A percentile compares a stretch with the other conserved stretches of the same genome.
phyloP scores from a whole-genome alignment of 176 grass and related monocot genomes.

The Bromus sterilis region DNA sequence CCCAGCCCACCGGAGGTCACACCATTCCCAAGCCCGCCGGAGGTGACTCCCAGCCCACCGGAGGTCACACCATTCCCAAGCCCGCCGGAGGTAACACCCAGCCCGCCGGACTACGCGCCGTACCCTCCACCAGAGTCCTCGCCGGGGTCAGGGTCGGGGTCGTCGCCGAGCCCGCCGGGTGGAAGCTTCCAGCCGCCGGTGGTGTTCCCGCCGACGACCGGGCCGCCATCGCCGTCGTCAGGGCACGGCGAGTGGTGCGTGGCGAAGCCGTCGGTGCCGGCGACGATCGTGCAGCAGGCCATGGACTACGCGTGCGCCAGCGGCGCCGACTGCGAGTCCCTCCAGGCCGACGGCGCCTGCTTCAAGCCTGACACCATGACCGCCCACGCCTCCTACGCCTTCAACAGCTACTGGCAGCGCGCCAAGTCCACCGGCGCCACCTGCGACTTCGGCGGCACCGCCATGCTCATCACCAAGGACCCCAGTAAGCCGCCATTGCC shows the following conservation, averaged over 20 bases:
- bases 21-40: conserved; percentile 6
- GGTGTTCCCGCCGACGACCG: conserved; percentile 45
- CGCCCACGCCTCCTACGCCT: conserved; percentile 77
- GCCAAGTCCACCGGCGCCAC: conserved; percentile 70
- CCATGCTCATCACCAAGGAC: conserved; percentile 86
- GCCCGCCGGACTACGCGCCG: conserved; percentile 17
- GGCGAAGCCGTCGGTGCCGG: conserved; percentile 75
- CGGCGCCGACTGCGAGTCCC: conserved; percentile 62
- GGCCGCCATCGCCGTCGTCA: conserved; percentile 13
- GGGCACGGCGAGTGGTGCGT: conserved; percentile 52
- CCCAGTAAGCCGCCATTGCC: conserved; percentile 79
- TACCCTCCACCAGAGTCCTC: conserved; percentile 15
- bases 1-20: conserved; percentile 24
- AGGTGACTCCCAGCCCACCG: conserved; percentile 12
- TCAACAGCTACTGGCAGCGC: conserved; percentile 90
- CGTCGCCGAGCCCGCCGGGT: not conserved
- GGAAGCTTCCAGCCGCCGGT: conserved; percentile 62
- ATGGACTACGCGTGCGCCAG: conserved; percentile 91
- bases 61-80: conserved; percentile 26
- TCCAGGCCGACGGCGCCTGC: conserved; percentile 46
- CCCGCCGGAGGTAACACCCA: conserved; percentile 12
- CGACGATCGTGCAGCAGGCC: conserved; percentile 59
- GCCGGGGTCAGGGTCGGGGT: not conserved
- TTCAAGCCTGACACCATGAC: conserved; percentile 65
- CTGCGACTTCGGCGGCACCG: conserved; percentile 83